Percentiles rank a stretch among this genome's conserved stretches.
These are phyloP conservation scores for Euryodendron excelsum DNA, from an alignment of 148 eudicot species.

Conservation along the genomic window DNA sequence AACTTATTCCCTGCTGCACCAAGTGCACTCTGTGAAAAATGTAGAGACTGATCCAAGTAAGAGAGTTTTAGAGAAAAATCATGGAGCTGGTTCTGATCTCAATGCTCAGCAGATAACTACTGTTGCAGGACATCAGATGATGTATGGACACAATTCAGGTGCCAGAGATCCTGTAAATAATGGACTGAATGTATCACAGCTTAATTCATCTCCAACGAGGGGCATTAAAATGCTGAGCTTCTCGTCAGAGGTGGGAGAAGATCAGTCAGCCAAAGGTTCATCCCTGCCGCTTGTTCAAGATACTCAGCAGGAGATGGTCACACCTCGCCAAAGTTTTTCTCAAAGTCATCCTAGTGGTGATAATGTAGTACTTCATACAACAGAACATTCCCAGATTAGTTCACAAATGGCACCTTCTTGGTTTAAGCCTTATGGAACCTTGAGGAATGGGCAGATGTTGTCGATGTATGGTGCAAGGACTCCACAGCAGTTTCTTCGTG, in stretches of 20 bases:
- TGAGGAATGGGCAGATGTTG: constrained; percentile 40
- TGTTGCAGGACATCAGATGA: constrained; percentile 11
- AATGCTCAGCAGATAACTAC: constrained; percentile 24
- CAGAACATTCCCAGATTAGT: constrained; percentile 30
- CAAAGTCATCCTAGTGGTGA: constrained; percentile 4
- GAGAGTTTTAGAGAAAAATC: constrained; percentile 9
- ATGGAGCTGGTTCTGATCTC: constrained; percentile 13
- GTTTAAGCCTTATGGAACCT: constrained; percentile 40
- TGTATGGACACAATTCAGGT: constrained; percentile 21
- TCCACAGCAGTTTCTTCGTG: constrained; percentile 25
- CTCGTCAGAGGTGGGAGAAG: constrained; percentile 18
- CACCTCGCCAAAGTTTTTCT: constrained; percentile 11
- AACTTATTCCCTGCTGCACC: constrained; percentile 22
- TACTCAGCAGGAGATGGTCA: constrained; percentile 14
- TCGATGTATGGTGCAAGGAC: constrained; percentile 28
- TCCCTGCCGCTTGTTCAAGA: constrained; percentile 17
- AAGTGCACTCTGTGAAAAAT: constrained; percentile 15
- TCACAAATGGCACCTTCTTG: constrained; percentile 48
- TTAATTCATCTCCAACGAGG: constrained; percentile 5
- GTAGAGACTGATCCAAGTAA: constrained; percentile 16
- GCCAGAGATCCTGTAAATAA: not conserved
- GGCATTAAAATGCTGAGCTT: constrained; percentile 16
- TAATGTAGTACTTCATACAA: constrained; percentile 17
- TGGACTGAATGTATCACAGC: not conserved
- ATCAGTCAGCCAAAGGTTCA: constrained; percentile 21